phyloP scores from a whole-genome alignment of 2,329 filamentous ascomycete species.

The Fusarium pseudonygamai region DNA sequence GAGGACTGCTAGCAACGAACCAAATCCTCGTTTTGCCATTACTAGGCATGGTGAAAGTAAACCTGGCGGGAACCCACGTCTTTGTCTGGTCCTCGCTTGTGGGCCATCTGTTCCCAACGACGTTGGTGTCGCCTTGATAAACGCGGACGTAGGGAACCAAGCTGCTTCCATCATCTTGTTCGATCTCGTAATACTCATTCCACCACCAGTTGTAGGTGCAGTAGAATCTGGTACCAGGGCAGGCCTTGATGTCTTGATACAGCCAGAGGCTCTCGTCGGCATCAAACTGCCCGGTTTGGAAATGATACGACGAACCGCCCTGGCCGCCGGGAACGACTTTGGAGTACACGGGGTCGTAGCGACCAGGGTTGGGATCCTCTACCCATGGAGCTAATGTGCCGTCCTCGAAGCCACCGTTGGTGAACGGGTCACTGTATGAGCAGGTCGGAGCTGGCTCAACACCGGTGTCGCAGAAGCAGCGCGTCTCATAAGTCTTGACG shows the following conservation, averaged over 20 bases:
- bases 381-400: not conserved
- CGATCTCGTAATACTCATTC: not conserved
- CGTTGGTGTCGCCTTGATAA: not conserved
- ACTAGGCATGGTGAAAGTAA: not conserved
- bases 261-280: not conserved
- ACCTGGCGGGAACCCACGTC: not conserved
- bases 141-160: conserved; percentile 8
- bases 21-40: not conserved
- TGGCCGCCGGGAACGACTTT: not conserved
- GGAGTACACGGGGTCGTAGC: not conserved
- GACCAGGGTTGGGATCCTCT: not conserved
- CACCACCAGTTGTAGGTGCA: conserved; percentile 1
- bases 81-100: too few species aligned
- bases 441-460: not conserved
- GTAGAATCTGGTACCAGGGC: not conserved
- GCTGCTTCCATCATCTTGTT: fast-evolving
- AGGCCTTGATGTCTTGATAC: not conserved
- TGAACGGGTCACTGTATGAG: not conserved
- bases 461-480: conserved; percentile 5
- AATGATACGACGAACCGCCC: not conserved
- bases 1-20: conserved; percentile 14
- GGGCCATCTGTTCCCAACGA: too few species aligned
- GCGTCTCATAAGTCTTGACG: not conserved
- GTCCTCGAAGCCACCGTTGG: not conserved
- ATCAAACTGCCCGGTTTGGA: conserved; percentile 7